phyloP scores from a whole-genome alignment of 2,329 filamentous ascomycete genomes.

The Dothideomycetes sp. region DNA sequence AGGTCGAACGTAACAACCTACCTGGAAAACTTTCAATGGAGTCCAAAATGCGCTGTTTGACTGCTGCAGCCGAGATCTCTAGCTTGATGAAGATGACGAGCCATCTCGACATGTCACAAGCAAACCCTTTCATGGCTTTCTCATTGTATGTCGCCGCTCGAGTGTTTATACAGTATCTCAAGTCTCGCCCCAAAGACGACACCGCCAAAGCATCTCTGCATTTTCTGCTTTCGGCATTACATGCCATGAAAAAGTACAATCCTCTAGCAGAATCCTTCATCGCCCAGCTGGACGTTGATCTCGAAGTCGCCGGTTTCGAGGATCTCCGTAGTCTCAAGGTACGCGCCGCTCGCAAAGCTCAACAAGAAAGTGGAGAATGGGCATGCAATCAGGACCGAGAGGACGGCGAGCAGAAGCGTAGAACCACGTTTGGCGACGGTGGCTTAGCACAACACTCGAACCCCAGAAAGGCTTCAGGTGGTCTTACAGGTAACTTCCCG shows the following conservation, averaged over 20 bases:
- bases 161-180: slow-evolving; percentile 95
- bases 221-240: slow-evolving; percentile 84
- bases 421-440: slow-evolving; percentile 7
- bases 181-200: slow-evolving; percentile 77
- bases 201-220: slow-evolving; percentile 73
- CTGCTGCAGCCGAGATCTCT: slow-evolving; percentile 85
- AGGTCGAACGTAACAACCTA: slow-evolving; percentile 80
- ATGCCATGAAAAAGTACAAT: slow-evolving; percentile 76
- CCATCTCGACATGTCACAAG: slow-evolving; percentile 80
- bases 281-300: slow-evolving; percentile 83
- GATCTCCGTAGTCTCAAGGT: slow-evolving; percentile 14
- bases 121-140: slow-evolving; percentile 93
- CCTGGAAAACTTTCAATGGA: slow-evolving; percentile 70
- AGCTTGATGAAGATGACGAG: slow-evolving; percentile 93
- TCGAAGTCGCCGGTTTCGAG: slow-evolving; percentile 61
- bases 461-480: neutral
- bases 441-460: slow-evolving; percentile 9
- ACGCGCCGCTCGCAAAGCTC: slow-evolving; percentile 6
- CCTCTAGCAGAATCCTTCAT: slow-evolving; percentile 91
- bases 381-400: neutral
- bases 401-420: neutral
- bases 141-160: slow-evolving; percentile 92
- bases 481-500: neutral
- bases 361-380: neutral
- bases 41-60: slow-evolving; percentile 87